Conservation (phyloP, 352 stramenopile genomes). For the Phytopythium sindhum region DNA sequence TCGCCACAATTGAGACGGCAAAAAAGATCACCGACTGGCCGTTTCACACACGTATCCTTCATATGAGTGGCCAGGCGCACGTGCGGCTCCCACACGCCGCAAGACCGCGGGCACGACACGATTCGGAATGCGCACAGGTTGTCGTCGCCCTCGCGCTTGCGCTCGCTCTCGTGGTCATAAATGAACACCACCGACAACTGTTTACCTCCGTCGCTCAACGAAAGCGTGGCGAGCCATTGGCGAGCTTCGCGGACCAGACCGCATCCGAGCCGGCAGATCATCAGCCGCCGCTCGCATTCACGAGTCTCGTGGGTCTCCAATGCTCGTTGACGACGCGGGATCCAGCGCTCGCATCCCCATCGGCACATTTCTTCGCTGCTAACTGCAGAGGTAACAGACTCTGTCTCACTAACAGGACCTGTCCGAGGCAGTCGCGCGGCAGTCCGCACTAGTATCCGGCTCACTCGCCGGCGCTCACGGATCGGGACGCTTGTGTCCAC, state of each 20-base stretch:
- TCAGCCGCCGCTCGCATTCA: slow-evolving; percentile 55
- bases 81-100: slow-evolving; percentile 61
- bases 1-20: slow-evolving; percentile 60
- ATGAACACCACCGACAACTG: slow-evolving; percentile 19
- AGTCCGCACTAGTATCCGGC: slow-evolving; percentile 43
- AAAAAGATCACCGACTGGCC: slow-evolving; percentile 50
- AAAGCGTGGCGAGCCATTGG: slow-evolving; percentile 27
- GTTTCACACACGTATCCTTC: slow-evolving; percentile 48
- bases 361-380: slow-evolving; percentile 37
- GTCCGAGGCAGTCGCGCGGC: slow-evolving; percentile 20
- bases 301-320: slow-evolving; percentile 46
- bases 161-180: slow-evolving; percentile 49
- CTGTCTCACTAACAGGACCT: not conserved
- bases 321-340: slow-evolving; percentile 29
- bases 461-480: slow-evolving; percentile 52
- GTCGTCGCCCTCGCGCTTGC: slow-evolving; percentile 30
- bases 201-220: not conserved
- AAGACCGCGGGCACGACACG: slow-evolving; percentile 56
- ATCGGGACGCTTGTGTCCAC: slow-evolving; percentile 24
- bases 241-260: slow-evolving; percentile 39
- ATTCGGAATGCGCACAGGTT: slow-evolving; percentile 34
- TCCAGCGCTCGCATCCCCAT: slow-evolving; percentile 62
- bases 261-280: slow-evolving; percentile 71
- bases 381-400: slow-evolving; percentile 10
- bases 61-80: slow-evolving; percentile 47